Base-by-base conservation (phyloP, 2,329 filamentous ascomycete genomes). In the Esteya vermicola region DNA sequence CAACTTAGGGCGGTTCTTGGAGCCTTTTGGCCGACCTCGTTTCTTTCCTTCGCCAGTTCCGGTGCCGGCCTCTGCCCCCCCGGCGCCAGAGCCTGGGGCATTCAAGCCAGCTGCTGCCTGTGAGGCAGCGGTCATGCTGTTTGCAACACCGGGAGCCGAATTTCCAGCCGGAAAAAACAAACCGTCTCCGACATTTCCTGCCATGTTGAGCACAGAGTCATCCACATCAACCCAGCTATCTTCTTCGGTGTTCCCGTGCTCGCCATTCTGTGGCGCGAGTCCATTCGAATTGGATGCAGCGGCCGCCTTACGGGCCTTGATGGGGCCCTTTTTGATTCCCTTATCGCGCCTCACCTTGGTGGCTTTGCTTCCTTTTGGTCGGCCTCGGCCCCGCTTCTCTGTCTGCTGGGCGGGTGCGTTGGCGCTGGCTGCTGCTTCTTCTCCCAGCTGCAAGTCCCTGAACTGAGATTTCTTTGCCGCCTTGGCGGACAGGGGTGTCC, bases 351-450 rank as follows among this genome's bases (percentile, higher is more conserved):
- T 55, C 4, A 56, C 56, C 43, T 66, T 68, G 38, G 55, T 60
- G 4, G 61, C 63, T 45, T 70, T 71, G 54, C 70, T 75, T 3
- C 71, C 72, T 47, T 73, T 75, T 8, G 72, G 71, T 16, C 72
- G 60, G 14, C 72, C 71, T 45, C 70, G 61, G 7, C 59, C 57
- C 38, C 69, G 61, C 48, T 65, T 72, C 27, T 52, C 35, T 48
- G 37, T 21, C 12, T 28, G 19, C 14, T 7, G 22, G 13, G 21
- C 18, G 12, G 38, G 13, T 4, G 26, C 31, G 14, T 25, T 16
- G 18, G 10, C 31, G n/a, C n/a, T n/a, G 7, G 25, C 6, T 20
- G 10, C 12, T 6, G 28, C 9, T 8, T 39, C 37, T 26, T 23
- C 27, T 9, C 16, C 6, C 9, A 8, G 25, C 6, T 37, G 35